Conservation (phyloP, 192 early-diverging fungal species). For the Coemansia sp. region DNA sequence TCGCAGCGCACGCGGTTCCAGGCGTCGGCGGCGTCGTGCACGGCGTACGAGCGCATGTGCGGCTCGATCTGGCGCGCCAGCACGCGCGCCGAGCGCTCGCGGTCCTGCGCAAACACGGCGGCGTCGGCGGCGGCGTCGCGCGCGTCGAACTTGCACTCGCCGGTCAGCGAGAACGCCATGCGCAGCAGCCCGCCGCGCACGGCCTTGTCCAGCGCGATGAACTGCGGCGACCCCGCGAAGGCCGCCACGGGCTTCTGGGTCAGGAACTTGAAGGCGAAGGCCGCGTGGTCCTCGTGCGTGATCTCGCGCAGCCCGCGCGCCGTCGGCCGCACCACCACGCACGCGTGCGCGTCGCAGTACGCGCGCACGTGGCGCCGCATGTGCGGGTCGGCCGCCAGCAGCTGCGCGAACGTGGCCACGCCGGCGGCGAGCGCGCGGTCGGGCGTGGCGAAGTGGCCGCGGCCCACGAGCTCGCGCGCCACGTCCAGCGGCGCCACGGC, state of each 20-base stretch:
- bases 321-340: slow-evolving; percentile 73
- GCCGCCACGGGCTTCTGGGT: slow-evolving; percentile 65
- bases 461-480: slow-evolving; percentile 22
- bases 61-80: slow-evolving; percentile 16
- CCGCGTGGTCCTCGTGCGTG: slow-evolving; percentile 66
- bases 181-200: slow-evolving; percentile 68
- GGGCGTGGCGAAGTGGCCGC: slow-evolving; percentile 13
- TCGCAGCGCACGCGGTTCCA: slow-evolving; percentile 79
- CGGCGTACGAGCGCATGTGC: slow-evolving; percentile 5
- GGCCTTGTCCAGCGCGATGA: slow-evolving; percentile 69
- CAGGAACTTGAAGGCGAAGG: slow-evolving; percentile 83
- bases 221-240: slow-evolving; percentile 66
- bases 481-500: slow-evolving; percentile 15
- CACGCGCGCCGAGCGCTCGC: slow-evolving; percentile 15
- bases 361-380: slow-evolving; percentile 71
- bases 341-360: slow-evolving; percentile 64
- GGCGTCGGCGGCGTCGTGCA: slow-evolving; percentile 53
- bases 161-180: slow-evolving; percentile 29
- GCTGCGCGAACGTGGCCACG: slow-evolving; percentile 64
- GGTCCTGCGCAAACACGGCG: slow-evolving; percentile 21
- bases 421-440: slow-evolving; percentile 52
- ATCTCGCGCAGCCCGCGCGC: slow-evolving; percentile 74
- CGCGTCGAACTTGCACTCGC: slow-evolving; percentile 21
- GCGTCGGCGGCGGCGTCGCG: slow-evolving; percentile 12
- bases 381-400: slow-evolving; percentile 76